phyloP scores from a whole-genome alignment of 1,139 yeast genomes.

The Zygotorulaspora mrakii region DNA sequence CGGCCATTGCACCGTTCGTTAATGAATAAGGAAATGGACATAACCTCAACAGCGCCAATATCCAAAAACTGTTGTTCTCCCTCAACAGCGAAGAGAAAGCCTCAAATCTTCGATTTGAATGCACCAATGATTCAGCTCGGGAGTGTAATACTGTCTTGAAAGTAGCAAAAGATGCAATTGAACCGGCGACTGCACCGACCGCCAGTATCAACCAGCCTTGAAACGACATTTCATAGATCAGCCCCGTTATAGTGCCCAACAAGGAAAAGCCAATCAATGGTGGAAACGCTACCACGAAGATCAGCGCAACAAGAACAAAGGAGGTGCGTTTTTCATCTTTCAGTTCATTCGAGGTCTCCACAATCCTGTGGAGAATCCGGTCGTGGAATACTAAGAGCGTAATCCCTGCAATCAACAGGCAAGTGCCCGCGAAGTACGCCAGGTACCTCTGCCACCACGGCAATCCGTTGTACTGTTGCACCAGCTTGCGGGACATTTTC shows the following conservation, averaged over 20 bases:
- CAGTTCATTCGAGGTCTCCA: conserved; percentile 44
- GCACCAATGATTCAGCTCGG: conserved; percentile 53
- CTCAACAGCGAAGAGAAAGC: conserved; percentile 75
- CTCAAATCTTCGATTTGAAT: conserved; percentile 57
- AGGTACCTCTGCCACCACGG: conserved; percentile 27
- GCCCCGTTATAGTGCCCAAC: conserved; percentile 66
- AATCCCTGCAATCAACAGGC: conserved; percentile 32
- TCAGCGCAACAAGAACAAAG: conserved; percentile 47
- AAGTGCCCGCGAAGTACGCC: conserved; percentile 19
- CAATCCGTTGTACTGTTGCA: conserved; percentile 21
- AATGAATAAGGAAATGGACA: conserved; percentile 93
- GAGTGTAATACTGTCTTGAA: conserved; percentile 59
- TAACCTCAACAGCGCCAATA: conserved; percentile 68
- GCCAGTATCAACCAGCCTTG: conserved; percentile 78
- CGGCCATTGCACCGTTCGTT: conserved; percentile 88
- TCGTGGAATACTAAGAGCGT: conserved; percentile 48
- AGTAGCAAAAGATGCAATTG: conserved; percentile 63
- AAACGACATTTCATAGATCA: conserved; percentile 72
- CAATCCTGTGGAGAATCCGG: conserved; percentile 43
- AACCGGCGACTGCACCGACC: conserved; percentile 66
- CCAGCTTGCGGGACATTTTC: conserved; percentile 15
- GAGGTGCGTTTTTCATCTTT: conserved; percentile 43
- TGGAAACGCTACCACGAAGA: conserved; percentile 66
- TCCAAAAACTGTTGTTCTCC: conserved; percentile 59
- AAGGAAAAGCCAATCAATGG: conserved; percentile 83